A percentile compares a stretch with the other conserved stretches of the same genome.
Conservation (phyloP, 805 yeast species). For the Starmerella ratchasimensis region DNA sequence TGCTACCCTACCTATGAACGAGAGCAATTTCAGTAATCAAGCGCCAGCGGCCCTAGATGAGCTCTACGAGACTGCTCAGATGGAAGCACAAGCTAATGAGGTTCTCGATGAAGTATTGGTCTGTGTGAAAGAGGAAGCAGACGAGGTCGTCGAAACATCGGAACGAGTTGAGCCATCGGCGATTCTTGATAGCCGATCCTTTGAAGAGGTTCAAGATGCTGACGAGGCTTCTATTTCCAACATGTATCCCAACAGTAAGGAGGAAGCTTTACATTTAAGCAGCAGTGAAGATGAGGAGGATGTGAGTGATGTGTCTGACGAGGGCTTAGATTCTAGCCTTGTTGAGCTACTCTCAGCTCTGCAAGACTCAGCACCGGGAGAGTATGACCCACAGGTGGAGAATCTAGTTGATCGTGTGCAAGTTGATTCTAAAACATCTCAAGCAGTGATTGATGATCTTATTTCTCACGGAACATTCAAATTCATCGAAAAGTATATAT, state of each 20-base stretch:
- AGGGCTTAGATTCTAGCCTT: conserved; percentile 4
- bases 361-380: conserved; percentile 19
- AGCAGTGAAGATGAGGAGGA: too few species aligned
- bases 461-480: conserved; percentile 45
- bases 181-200: too few species aligned
- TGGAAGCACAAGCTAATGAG: neutral
- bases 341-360: conserved; percentile 17
- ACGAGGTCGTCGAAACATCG: too few species aligned
- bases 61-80: conserved; percentile 5
- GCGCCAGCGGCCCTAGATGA: conserved; percentile 2
- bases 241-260: too few species aligned
- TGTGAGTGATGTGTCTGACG: too few species aligned
- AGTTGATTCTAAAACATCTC: conserved; percentile 31
- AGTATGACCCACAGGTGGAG: conserved; percentile 8
- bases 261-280: too few species aligned
- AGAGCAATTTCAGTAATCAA: neutral
- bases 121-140: too few species aligned
- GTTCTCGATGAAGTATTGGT: too few species aligned
- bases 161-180: too few species aligned
- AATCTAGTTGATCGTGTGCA: conserved; percentile 14
- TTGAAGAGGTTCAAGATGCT: too few species aligned
- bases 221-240: too few species aligned
- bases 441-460: conserved; percentile 39
- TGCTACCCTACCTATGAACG: neutral
- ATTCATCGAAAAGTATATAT: conserved; percentile 50